phyloP scores from a whole-genome alignment of 768 basidiomycete genomes.

The Phanerochaete carnosa region DNA sequence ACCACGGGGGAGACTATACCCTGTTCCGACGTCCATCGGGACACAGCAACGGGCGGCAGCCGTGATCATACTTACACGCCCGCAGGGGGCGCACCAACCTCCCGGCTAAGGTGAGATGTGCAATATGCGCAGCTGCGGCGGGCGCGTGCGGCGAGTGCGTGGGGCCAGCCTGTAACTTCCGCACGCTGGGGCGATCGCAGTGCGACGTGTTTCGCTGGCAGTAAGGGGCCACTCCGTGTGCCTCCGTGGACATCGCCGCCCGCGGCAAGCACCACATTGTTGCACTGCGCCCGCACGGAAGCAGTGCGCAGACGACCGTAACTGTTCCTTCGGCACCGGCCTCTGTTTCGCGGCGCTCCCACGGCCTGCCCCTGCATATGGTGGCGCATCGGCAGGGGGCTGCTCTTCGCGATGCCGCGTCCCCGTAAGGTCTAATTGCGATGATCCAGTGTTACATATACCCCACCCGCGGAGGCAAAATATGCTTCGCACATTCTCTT shows the following conservation, averaged over 20 bases:
- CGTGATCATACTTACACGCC: background rate
- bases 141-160: background rate
- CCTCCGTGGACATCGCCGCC: background rate
- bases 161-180: background rate
- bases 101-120: background rate
- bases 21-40: background rate
- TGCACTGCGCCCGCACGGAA: background rate
- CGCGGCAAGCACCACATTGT: no score
- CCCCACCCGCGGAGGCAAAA: no score
- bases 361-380: background rate
- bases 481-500: no score
- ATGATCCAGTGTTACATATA: background rate
- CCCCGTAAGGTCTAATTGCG: background rate
- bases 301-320: background rate
- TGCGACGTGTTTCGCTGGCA: background rate
- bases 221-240: background rate
- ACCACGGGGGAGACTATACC: no score
- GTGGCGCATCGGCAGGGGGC: background rate
- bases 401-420: background rate
- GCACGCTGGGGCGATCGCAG: background rate
- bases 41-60: background rate
- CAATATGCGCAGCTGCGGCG: background rate
- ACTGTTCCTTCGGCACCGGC: background rate
- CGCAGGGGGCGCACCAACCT: background rate
- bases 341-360: background rate